Evolutionary conservation across 768 basidiomycete genomes (phyloP), one percentile per base, ranked within the genome.

Genomic region (Wakefieldia striispora): DNA sequence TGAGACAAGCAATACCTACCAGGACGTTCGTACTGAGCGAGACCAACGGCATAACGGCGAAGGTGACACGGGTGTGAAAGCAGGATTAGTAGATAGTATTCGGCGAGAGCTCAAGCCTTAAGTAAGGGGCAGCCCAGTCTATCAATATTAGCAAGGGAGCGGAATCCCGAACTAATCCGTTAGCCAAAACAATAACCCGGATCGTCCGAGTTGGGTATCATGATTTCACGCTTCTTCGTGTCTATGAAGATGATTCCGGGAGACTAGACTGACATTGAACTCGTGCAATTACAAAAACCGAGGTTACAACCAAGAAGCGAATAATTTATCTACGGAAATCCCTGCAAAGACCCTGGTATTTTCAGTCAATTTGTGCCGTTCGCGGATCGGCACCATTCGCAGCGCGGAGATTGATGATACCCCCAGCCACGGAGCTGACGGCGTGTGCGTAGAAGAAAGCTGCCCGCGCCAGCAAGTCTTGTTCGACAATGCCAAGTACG

Each of bases 401-500:
- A 14, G 72, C 73, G 5, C 75, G 72, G 44, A 73, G 55, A 43
- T 75, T 75, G n/a, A 68, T 26, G 14, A 73, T 68, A 20, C 74
- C 74, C 5, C 74, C 74, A 2, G 63, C 74, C 19, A 75, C 65
- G 6, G 72, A 74, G 45, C 71, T 73, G 54, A 74, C 60, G 0
- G 64, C 71, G 51, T 75, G 73, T 14, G 69, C 75, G 12, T 76
- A 76, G 51, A 76, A 77, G 59, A 64, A 76, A 9, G 60, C 59
- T 5, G 60, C 55, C 20, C 66, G 66, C 7, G 64, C 60, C n/a
- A 75, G 56, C 45, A 77, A 54, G 17, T 67, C 67, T 60, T 77
- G 76, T 54, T 76, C 75, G 29, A 76, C 66, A 17, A 77, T 53
- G 8, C 69, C 73, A 14, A 72, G 63, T 10, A 77, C 67, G 46